Evolutionary conservation across 148 eudicot genomes (phyloP).

Genomic region (Diospyros lotus): DNA sequence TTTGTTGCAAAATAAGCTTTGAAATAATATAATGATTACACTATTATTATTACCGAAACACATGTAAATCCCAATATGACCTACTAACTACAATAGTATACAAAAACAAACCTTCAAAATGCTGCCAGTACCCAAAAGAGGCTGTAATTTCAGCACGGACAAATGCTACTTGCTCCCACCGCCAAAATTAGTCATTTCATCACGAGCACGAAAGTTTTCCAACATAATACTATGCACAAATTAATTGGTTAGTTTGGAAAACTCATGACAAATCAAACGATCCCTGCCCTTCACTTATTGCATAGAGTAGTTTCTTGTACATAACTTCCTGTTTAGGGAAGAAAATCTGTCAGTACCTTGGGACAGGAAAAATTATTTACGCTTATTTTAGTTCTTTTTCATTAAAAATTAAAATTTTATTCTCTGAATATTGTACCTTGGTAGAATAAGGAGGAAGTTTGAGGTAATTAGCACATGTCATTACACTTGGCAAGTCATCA

Average conservation of each 20-base stretch:
- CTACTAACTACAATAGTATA: neutral
- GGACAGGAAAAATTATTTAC: neutral
- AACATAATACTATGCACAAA: slow-evolving; percentile 7
- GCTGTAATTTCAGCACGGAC: neutral
- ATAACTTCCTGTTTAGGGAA: slow-evolving; percentile 58
- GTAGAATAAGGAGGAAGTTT: slow-evolving; percentile 97
- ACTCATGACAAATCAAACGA: slow-evolving; percentile 18
- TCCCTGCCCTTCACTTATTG: slow-evolving; percentile 94
- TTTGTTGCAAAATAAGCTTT: no score
- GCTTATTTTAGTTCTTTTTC: neutral
- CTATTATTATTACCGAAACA: neutral
- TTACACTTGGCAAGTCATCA: slow-evolving; percentile 93
- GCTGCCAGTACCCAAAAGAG: slow-evolving; percentile 9
- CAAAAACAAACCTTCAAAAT: slow-evolving; percentile 7
- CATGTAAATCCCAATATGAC: neutral
- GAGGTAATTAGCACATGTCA: slow-evolving; percentile 97
- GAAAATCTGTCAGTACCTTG: neutral
- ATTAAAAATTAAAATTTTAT: neutral
- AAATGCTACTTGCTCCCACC: neutral
- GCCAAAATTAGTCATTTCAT: slow-evolving; percentile 22
- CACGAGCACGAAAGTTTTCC: slow-evolving; percentile 5
- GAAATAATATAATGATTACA: neutral
- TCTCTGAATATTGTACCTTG: slow-evolving; percentile 37
- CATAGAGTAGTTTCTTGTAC: slow-evolving; percentile 87
- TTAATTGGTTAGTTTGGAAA: slow-evolving; percentile 10